A percentile compares a stretch with the other conserved stretches of the same genome.
phyloP scores from a whole-genome alignment of 148 eudicot genomes.

The Arctostaphylos glauca region DNA sequence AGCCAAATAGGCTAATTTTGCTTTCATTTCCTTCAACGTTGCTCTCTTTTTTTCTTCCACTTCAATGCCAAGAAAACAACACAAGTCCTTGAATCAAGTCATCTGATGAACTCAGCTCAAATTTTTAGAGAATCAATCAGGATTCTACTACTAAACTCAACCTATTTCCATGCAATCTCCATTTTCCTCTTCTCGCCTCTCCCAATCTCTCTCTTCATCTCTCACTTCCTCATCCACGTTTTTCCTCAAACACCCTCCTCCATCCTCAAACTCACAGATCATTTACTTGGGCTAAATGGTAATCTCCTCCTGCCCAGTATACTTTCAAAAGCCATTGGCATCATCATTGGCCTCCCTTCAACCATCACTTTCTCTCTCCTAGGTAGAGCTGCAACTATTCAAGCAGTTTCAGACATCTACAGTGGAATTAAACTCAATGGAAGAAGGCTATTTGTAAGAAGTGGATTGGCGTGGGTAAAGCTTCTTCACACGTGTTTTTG shows the following conservation, averaged over 20 bases:
- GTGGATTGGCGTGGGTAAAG: constrained; percentile 19
- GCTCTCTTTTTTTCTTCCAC: background rate
- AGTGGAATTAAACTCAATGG: background rate
- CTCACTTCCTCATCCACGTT: constrained; percentile 15
- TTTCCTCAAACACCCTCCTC: constrained; percentile 17
- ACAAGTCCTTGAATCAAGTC: constrained; percentile 14
- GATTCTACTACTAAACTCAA: background rate
- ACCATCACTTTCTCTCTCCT: constrained; percentile 17
- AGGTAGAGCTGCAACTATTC: constrained; percentile 16
- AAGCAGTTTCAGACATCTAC: constrained; percentile 20
- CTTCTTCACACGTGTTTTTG: constrained; percentile 16
- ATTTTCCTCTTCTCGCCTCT: constrained; percentile 17
- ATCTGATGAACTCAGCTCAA: constrained; percentile 14
- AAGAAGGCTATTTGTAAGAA: constrained; percentile 4
- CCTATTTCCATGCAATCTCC: constrained; percentile 15
- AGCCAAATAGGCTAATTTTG: background rate
- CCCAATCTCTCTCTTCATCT: constrained; percentile 14
- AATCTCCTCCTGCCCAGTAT: constrained; percentile 6
- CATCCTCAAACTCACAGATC: background rate
- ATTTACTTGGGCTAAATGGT: constrained; percentile 1
- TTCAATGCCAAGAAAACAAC: constrained; percentile 14
- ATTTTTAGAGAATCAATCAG: constrained; percentile 19
- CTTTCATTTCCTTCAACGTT: background rate
- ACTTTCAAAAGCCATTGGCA: constrained; percentile 12
- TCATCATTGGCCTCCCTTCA: constrained; percentile 18